Base-by-base conservation (phyloP, 108 stramenopile genomes). In the Skeletonema marinoi region DNA sequence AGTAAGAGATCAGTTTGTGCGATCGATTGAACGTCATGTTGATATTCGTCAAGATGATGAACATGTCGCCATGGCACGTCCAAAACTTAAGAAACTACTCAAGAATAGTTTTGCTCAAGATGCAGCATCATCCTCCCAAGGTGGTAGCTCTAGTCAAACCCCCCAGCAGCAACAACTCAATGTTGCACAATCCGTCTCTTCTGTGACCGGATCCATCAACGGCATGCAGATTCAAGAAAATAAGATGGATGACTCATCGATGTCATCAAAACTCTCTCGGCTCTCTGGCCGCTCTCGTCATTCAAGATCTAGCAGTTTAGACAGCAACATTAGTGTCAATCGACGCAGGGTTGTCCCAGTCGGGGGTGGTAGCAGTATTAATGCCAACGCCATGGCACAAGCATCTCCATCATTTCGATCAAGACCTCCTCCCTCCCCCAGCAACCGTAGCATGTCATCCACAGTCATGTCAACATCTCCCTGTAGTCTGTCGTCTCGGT, bases 1-100 rank as follows among this genome's bases (percentile, higher is more conserved):
- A 4, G 56, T 82, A 29, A 13, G 77, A 21, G 81, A 82, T 19
- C 81, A 82, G 62, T 82, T 73, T 50, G 46, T 78, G 32, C 66
- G 77, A 21, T 63, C 77, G 13, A 78, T 82, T 38, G 71, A 64
- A 21, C 73, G 59, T 5, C 78, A 80, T 67, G 72, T 73, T 10
- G 73, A 73, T 3, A 19, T 80, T 29, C 32, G 68, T 14, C 73
- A 68, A 13, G 68, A 80, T 58, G 73, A 80, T 74, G 67, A 58
- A 4, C 63, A 69, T n/a, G 79, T 80, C 4, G 7, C 65, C 4
- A n/a, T 56, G 62, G 79, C 79, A 4, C 67, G 79, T 29, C 73
- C 79, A 10, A 80, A 74, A 38, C 58, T 80, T 30, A 80, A 65
- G 42, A 51, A 68, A 35, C 42, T 80, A 3, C 56, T 80, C 30